Evolutionary conservation across 768 basidiomycete species (phyloP), one percentile per base, ranked within the genome.

Genomic region (Boletus rubropictus): DNA sequence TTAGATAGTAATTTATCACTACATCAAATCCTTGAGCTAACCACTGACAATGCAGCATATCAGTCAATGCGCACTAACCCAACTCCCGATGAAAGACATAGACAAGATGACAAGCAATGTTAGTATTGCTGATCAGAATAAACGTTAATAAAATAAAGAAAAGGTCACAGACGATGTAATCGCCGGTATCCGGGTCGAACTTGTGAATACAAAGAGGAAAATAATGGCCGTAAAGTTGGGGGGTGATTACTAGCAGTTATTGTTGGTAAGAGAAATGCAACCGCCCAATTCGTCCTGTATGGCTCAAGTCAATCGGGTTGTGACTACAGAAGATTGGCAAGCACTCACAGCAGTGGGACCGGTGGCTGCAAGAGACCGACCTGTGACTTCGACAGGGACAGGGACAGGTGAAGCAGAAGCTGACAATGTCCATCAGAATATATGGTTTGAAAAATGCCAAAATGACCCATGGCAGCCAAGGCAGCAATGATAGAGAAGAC

Each of bases 391-490:
- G 1, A 52, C 40, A 20, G 66, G 61, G 4, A 64, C 40, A 17
- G 66, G 61, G 3, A 68, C 18, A 6, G 64, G 64, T 9, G 64
- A 68, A 7, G 64, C 58, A 12, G 39, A 49, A n/a, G 51, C 64
- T 68, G 44, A 25, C 54, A 28, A 1, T 2, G 15, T 31, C 7
- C 12, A 6, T 51, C 27, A 51, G 52, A 40, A 31, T 1, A 12
- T 28, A 17, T 15, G 36, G 6, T 38, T 10, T 7, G 9, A 40
- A 5, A 1, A 34, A 14, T 1, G 18, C 24, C 11, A 1, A 10
- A 7, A 38, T 15, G 7, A 58, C 66, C 54, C 22, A 60, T 42
- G 21, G 60, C 45, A 34, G 49, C 60, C 51, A 66, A 39, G 40
- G 50, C 51, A 20, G 58, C 62, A 8, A 68, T 56, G 50, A 68